Conservation (phyloP, 352 stramenopile species). For the Aphanomyces stellatus region DNA sequence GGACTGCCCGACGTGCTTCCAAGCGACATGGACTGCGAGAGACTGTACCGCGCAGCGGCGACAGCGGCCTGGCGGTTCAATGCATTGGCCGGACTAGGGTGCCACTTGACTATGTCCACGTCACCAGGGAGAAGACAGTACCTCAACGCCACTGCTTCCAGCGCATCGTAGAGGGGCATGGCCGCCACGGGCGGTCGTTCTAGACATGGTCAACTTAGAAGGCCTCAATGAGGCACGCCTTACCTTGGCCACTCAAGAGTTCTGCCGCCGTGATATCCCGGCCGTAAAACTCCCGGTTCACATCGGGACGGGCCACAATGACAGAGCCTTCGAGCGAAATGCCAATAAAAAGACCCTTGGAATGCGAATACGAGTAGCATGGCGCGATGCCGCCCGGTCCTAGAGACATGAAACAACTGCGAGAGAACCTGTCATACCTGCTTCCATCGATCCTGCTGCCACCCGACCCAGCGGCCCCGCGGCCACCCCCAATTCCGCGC, state of each 20-base stretch:
- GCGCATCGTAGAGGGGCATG: constrained; percentile 76
- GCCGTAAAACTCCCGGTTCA: constrained; percentile 92
- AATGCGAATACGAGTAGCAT: constrained; percentile 90
- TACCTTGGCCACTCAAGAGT: constrained; percentile 48
- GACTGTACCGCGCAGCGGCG: neutral
- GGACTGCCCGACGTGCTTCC: neutral
- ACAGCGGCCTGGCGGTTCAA: constrained; percentile 30
- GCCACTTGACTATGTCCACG: neutral
- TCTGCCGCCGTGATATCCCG: constrained; percentile 51
- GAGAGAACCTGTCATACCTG: constrained; percentile 28
- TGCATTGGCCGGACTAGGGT: constrained; percentile 46
- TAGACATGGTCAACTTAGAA: no score
- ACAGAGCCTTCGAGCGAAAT: constrained; percentile 87
- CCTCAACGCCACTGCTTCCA: constrained; percentile 57
- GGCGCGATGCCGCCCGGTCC: constrained; percentile 46
- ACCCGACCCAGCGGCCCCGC: constrained; percentile 86
- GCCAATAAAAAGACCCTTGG: constrained; percentile 83
- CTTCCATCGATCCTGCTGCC: constrained; percentile 60
- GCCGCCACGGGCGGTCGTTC: constrained; percentile 76
- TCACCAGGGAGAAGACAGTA: constrained; percentile 20
- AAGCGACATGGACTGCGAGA: neutral
- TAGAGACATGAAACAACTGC: constrained; percentile 12
- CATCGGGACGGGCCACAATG: constrained; percentile 76
- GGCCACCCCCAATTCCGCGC: constrained; percentile 82
- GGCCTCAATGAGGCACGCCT: no score